Evolutionary conservation across 768 basidiomycete genomes (phyloP).

Genomic region (Mycena sanguinolenta): DNA sequence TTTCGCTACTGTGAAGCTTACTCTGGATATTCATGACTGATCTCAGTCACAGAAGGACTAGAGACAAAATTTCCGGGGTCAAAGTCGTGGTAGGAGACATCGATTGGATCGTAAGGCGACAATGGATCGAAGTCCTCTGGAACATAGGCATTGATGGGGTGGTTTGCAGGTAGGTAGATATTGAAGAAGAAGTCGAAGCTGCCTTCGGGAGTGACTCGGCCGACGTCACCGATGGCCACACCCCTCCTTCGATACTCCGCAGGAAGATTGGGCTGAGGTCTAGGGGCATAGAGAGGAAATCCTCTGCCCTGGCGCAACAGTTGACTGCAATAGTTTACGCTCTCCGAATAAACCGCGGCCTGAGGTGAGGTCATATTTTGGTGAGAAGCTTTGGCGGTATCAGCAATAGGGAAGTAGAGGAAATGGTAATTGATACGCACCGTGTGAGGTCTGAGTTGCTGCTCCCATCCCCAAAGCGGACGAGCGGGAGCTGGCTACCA

Average conservation of each 20-base stretch:
- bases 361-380: not conserved
- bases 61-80: slow-evolving; percentile 17
- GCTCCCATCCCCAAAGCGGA: too few relatives aligned
- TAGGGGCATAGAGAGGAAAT: slow-evolving; percentile 47
- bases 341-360: not conserved
- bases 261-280: slow-evolving; percentile 41
- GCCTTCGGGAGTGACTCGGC: slow-evolving; percentile 45
- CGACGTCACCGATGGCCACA: slow-evolving; percentile 50
- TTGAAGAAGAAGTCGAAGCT: slow-evolving; percentile 52
- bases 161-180: slow-evolving; percentile 39
- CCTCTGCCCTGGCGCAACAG: slow-evolving; percentile 36
- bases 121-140: slow-evolving; percentile 43
- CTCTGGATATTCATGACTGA: not conserved
- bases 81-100: not conserved
- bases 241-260: slow-evolving; percentile 40
- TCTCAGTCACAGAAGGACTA: not conserved
- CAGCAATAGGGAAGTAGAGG: too few relatives aligned
- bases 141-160: slow-evolving; percentile 44
- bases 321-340: not conserved
- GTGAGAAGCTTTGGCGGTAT: too few relatives aligned
- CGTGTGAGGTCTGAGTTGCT: too few relatives aligned
- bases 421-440: too few relatives aligned
- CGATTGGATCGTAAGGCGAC: not conserved
- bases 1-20: not conserved
- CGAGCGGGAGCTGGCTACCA: too few relatives aligned